phyloP scores from a whole-genome alignment of 371 early-diverging fungal genomes.

The Haplosporangium sp. region DNA sequence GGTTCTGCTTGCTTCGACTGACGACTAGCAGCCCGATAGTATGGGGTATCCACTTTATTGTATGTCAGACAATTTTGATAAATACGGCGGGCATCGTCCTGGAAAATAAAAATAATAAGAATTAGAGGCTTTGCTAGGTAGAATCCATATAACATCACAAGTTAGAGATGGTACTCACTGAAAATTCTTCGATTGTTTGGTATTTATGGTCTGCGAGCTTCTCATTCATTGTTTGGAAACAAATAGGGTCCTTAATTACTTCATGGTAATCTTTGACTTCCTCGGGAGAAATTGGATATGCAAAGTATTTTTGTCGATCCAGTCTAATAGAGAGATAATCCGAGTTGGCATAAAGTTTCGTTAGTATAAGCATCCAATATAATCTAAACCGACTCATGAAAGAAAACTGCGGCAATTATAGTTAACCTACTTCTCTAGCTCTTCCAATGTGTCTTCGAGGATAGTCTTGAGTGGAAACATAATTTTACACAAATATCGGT shows the following conservation, averaged over 20 bases:
- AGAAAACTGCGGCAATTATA: background rate
- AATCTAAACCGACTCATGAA: background rate
- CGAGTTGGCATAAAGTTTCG: background rate
- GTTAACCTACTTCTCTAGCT: slow-evolving; percentile 71
- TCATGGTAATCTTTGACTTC: slow-evolving; percentile 87
- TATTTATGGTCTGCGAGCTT: slow-evolving; percentile 40
- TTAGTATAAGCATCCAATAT: background rate
- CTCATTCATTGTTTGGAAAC: slow-evolving; percentile 47
- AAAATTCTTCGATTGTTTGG: slow-evolving; percentile 46
- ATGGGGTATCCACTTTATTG: slow-evolving; percentile 80
- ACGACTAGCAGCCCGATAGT: slow-evolving; percentile 74
- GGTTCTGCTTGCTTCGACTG: slow-evolving; percentile 57
- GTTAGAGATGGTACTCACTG: slow-evolving; percentile 28
- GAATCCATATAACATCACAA: background rate
- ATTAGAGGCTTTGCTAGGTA: no score
- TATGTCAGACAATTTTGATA: slow-evolving; percentile 83
- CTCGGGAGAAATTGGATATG: slow-evolving; percentile 79
- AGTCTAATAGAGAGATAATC: slow-evolving; percentile 15
- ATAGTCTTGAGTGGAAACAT: slow-evolving; percentile 81
- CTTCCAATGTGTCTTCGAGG: slow-evolving; percentile 70
- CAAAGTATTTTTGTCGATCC: slow-evolving; percentile 64
- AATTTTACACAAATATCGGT: slow-evolving; percentile 74
- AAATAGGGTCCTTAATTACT: slow-evolving; percentile 67
- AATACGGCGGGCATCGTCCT: slow-evolving; percentile 77
- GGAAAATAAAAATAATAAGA: background rate